Evolutionary conservation across 2,329 filamentous ascomycete genomes (phyloP).

Genomic region (Arthroderma sp.): DNA sequence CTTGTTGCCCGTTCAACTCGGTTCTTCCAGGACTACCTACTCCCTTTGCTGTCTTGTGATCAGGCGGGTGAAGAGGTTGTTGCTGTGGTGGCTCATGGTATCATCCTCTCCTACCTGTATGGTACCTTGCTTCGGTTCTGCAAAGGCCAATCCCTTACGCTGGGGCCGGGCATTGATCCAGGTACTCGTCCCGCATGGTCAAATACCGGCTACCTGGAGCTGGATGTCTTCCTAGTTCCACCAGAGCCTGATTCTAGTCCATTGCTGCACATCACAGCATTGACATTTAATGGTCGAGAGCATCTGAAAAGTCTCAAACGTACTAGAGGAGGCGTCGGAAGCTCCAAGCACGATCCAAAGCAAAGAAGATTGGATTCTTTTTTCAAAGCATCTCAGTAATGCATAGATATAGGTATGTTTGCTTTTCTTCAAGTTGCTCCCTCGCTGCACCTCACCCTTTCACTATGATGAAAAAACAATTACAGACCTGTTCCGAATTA

Average conservation of each 20-base stretch:
- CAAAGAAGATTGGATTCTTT: constrained; percentile 71
- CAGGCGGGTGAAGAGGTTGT: constrained; percentile 31
- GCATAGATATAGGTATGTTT: constrained; percentile 7
- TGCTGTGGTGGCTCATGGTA: constrained; percentile 68
- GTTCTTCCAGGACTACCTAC: constrained; percentile 54
- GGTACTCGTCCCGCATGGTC: constrained; percentile 41
- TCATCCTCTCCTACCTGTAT: constrained; percentile 61
- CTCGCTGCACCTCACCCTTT: constrained; percentile 6
- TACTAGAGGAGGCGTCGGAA: constrained; percentile 72
- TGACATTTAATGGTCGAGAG: constrained; percentile 52
- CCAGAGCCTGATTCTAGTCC: constrained; percentile 1
- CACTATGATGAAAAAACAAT: constrained; percentile 44
- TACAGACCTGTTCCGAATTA: constrained; percentile 55
- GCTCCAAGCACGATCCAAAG: constrained; percentile 56
- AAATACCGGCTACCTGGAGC: constrained; percentile 51
- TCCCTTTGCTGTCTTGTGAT: constrained; percentile 39
- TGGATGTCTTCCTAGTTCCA: constrained; percentile 16
- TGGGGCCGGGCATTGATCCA: constrained; percentile 27
- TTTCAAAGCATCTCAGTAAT: constrained; percentile 37
- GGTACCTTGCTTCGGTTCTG: constrained; percentile 47
- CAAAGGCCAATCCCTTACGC: constrained; percentile 30
- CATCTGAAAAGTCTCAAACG: constrained; percentile 65
- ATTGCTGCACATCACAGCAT: constrained; percentile 39
- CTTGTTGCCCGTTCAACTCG: constrained; percentile 51
- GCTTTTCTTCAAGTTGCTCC: constrained; percentile 1